Base-by-base conservation (phyloP, 495 filamentous ascomycete species). In the Penicillium daleae region DNA sequence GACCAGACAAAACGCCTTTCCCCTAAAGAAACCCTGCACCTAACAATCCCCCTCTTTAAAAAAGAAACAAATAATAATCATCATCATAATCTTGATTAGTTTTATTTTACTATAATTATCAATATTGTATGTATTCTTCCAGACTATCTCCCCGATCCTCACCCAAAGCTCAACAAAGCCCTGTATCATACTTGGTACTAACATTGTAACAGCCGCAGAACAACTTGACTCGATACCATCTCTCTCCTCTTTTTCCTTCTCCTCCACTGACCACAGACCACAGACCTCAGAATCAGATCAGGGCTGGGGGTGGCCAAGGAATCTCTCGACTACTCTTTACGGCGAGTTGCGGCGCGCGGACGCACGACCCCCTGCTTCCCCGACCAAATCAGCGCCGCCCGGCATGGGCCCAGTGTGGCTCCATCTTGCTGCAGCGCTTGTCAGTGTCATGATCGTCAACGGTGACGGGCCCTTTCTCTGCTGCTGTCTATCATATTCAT, bases 321-420 rank as follows among this genome's bases (percentile, higher is more conserved):
- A 67, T 71, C 65, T 66, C 56, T 65, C 67, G 66, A 71, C 61
- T 79, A 60, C 77, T 76, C 62, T 74, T 76, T 80, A 57, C 70
- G 73, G 74, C 77, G 77, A 77, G 69, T 51, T 76, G 77, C 64
- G 64, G 74, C 67, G 62, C 64, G 70, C 75, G 76, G 76, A 66
- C 62, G 63, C 58, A 66, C 57, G 62, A 59, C 66, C 71, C 73
- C 76, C 68, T 75, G 70, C 65, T 76, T 76, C 77, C 77, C 74
- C 77, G 77, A 66, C 35, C 76, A 69, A 77, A 80, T 80, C 70
- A 76, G 57, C 31, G 50, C 24, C 22, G 10, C 15, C 35, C 40
- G 12, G 56, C 53, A 46, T 26, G 52, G 49, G 15, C 26, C 49
- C 46, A 29, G 15, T 27, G 24, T 33, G 71, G 66, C 60, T 66